phyloP scores from a whole-genome alignment of 345 rosid species.

The Erysimum cheiranthoides region DNA sequence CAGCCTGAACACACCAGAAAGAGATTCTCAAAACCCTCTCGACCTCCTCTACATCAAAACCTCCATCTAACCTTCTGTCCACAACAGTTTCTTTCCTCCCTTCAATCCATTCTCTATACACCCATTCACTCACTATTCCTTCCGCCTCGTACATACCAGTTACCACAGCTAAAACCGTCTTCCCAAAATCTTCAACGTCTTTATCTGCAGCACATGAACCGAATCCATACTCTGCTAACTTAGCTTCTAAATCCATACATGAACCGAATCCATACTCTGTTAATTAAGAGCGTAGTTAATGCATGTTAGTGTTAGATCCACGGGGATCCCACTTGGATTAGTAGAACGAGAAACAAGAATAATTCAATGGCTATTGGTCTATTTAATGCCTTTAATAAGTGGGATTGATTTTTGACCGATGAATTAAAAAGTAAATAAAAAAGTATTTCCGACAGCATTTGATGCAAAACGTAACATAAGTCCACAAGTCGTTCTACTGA shows the following conservation, averaged over 20 bases:
- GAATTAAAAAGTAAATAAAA: neutral
- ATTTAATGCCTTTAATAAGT: constrained; percentile 38
- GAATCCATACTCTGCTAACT: constrained; percentile 70
- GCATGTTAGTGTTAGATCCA: constrained; percentile 35
- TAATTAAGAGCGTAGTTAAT: constrained; percentile 10
- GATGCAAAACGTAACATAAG: constrained; percentile 42
- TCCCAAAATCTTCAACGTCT: constrained; percentile 79
- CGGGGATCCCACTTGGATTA: constrained; percentile 44
- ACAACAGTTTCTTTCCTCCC: constrained; percentile 56
- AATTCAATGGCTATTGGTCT: constrained; percentile 40
- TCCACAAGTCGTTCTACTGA: constrained; percentile 22
- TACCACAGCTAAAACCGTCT: constrained; percentile 54
- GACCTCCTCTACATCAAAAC: constrained; percentile 56
- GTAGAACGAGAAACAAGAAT: constrained; percentile 34
- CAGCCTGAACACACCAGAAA: constrained; percentile 80
- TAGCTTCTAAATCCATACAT: constrained; percentile 65
- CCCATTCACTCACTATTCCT: constrained; percentile 48
- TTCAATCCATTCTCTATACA: constrained; percentile 63
- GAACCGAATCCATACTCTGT: too few relatives aligned
- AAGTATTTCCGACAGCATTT: constrained; percentile 41
- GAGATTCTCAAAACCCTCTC: constrained; percentile 69
- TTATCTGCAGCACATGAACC: constrained; percentile 60
- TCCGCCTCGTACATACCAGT: constrained; percentile 53
- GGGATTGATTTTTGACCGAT: constrained; percentile 40
- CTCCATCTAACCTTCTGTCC: constrained; percentile 55